Evolutionary conservation across 306 rosid genomes (phyloP), one percentile per base, ranked within the genome.

Genomic region (Corylus avellana): DNA sequence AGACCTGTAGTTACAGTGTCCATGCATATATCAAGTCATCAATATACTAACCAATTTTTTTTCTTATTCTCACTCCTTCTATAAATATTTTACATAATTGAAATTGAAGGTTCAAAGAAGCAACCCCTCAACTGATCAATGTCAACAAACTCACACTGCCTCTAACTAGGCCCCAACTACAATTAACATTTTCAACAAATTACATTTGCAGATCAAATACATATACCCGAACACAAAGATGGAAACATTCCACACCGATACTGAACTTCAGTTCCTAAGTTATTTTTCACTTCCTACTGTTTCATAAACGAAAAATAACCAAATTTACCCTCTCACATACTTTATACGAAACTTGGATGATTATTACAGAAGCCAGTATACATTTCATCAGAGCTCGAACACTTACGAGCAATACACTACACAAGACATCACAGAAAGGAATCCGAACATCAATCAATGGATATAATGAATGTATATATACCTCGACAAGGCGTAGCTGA

Each of bases 401-500:
- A 32, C 51, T 76, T 39, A 5, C 22, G 2, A 73, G 42, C 4
- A 27, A 18, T 17, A 58, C 50, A 56, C 27, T 51, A 25, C 44
- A 8, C 70, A 46, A 10, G 39, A 51, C 16, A 32, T 13, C 8
- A 49, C 18, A 53, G 22, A 64, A 62, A 53, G 39, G 14, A 79
- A 49, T 20, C 53, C 32, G 58, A 48, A 81, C 13, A 48, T 37
- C 69, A 81, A 59, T 37, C 6, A 59, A 58, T 4, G 3, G 42
- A 11, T 25, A 57, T 13, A 8, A 27, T 27, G 25, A 50, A 27
- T 3, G 58, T 54, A 68, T 59, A 68, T 61, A 80, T 75, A 94
- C 98, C 96, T 95, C 98, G 70, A 95, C 97, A 71, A 95, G 98
- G 73, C 97, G 98, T 17, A 95, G 89, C 82, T 85, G 75, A 84